Conservation (phyloP, 768 basidiomycete species). For the Erythrobasidium yunnanense region DNA sequence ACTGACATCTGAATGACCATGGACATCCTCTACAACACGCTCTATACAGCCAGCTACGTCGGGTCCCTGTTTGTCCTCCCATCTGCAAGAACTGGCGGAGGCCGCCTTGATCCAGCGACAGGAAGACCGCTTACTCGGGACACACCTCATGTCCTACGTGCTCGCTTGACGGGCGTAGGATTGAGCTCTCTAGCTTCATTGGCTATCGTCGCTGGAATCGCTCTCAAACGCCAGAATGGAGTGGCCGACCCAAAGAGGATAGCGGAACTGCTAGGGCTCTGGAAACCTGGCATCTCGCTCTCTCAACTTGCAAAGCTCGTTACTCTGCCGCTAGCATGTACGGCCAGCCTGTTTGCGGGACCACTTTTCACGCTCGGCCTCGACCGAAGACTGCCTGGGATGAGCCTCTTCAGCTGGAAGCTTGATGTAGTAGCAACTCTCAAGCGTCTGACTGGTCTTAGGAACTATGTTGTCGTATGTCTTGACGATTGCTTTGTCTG, state of each 20-base stretch:
- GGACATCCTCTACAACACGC: slow-evolving; percentile 20
- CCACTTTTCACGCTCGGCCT: slow-evolving; percentile 40
- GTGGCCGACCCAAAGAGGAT: not conserved
- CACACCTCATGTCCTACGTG: slow-evolving; percentile 72
- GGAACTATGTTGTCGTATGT: slow-evolving; percentile 52
- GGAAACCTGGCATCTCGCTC: slow-evolving; percentile 2
- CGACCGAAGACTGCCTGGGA: slow-evolving; percentile 38
- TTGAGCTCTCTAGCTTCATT: slow-evolving; percentile 56
- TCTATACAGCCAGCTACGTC: slow-evolving; percentile 29
- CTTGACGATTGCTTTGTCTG: not conserved
- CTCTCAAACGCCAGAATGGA: not conserved
- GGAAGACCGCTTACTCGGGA: slow-evolving; percentile 25
- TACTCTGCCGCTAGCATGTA: slow-evolving; percentile 39
- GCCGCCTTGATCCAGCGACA: slow-evolving; percentile 5
- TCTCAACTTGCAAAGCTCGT: slow-evolving; percentile 21
- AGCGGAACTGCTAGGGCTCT: slow-evolving; percentile 21
- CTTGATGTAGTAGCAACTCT: slow-evolving; percentile 12
- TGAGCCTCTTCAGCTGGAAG: slow-evolving; percentile 25
- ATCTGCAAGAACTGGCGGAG: slow-evolving; percentile 23
- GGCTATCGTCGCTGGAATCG: slow-evolving; percentile 45
- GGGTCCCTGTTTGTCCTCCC: slow-evolving; percentile 29
- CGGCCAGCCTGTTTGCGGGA: slow-evolving; percentile 42
- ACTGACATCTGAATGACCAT: not conserved
- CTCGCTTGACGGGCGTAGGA: slow-evolving; percentile 59
- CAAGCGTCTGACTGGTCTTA: slow-evolving; percentile 45